phyloP scores from a whole-genome alignment of 2,329 filamentous ascomycete genomes.

The Verticillium alfalfae region DNA sequence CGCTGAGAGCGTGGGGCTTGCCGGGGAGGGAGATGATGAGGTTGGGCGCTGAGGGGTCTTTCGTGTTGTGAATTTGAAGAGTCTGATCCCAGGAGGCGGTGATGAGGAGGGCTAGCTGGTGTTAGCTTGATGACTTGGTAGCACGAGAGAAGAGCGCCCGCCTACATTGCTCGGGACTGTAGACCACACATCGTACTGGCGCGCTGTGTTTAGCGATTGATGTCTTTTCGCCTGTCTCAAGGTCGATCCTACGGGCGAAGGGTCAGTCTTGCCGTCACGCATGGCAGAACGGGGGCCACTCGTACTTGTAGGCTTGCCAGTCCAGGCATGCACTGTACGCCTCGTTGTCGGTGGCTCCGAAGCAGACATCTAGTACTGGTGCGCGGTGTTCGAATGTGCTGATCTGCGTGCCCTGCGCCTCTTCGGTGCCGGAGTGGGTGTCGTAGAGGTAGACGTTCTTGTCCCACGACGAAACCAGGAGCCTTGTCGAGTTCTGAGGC shows the following conservation, averaged over 20 bases:
- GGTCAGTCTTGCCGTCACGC: background rate
- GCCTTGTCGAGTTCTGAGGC: conserved; percentile 63
- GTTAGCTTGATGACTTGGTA: background rate
- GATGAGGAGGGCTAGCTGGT: conserved; percentile 60
- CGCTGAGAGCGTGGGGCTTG: conserved; percentile 84
- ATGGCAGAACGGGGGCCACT: background rate
- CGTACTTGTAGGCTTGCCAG: conserved; percentile 73
- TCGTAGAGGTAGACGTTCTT: conserved; percentile 88
- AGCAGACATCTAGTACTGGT: conserved; percentile 87
- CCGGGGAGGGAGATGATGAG: conserved; percentile 67
- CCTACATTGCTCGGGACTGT: conserved; percentile 66
- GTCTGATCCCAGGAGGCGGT: conserved; percentile 93
- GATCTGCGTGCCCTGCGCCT: conserved; percentile 56
- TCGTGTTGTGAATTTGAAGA: conserved; percentile 73
- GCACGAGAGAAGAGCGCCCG: conserved; percentile 3
- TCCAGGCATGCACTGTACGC: conserved; percentile 85
- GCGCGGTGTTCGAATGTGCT: conserved; percentile 75
- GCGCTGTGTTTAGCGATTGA: conserved; percentile 73
- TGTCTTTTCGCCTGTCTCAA: conserved; percentile 66
- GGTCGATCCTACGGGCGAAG: conserved; percentile 47
- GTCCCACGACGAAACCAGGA: conserved; percentile 95
- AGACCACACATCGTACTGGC: conserved; percentile 79
- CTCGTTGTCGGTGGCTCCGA: conserved; percentile 74
- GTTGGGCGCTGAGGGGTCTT: conserved; percentile 43
- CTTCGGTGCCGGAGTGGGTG: conserved; percentile 49